Percentiles rank a stretch among this genome's conserved stretches.
These are phyloP conservation scores for Ogataea zsoltii DNA, from an alignment of 805 yeast species.

Conservation along the genomic window DNA sequence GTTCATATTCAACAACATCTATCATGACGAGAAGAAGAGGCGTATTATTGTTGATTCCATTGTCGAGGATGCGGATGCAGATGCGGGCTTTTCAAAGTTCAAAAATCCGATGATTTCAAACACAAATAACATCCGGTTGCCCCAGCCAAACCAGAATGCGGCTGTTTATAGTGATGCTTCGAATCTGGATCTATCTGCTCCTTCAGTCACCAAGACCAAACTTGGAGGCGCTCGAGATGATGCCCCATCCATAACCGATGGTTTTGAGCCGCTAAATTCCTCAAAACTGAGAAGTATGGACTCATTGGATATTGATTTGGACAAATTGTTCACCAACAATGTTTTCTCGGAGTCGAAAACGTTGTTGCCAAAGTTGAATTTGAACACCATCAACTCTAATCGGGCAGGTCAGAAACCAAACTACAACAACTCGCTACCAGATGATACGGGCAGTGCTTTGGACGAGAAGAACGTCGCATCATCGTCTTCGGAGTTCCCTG, in stretches of 20 bases:
- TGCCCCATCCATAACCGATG: constrained; percentile 1
- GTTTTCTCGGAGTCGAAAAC: constrained; percentile 25
- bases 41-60: constrained; percentile 12
- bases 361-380: constrained; percentile 20
- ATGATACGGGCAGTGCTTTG: background rate
- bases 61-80: constrained; percentile 5
- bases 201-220: constrained; percentile 14
- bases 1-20: constrained; percentile 47
- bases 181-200: constrained; percentile 7
- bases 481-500: constrained; percentile 14
- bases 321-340: constrained; percentile 27
- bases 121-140: constrained; percentile 16
- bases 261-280: constrained; percentile 1
- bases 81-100: background rate
- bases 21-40: constrained; percentile 31
- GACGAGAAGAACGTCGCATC: background rate
- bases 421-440: background rate
- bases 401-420: background rate
- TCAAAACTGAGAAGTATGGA: constrained; percentile 13
- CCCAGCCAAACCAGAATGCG: constrained; percentile 4
- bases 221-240: constrained; percentile 6
- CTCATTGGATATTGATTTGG: constrained; percentile 22
- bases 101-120: constrained; percentile 14
- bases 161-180: constrained; percentile 1
- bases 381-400: constrained; percentile 7